A percentile compares a stretch with the other conserved stretches of the same genome.
Evolutionary conservation across 345 rosid genomes (phyloP).

Genomic region (Linum trigynum): DNA sequence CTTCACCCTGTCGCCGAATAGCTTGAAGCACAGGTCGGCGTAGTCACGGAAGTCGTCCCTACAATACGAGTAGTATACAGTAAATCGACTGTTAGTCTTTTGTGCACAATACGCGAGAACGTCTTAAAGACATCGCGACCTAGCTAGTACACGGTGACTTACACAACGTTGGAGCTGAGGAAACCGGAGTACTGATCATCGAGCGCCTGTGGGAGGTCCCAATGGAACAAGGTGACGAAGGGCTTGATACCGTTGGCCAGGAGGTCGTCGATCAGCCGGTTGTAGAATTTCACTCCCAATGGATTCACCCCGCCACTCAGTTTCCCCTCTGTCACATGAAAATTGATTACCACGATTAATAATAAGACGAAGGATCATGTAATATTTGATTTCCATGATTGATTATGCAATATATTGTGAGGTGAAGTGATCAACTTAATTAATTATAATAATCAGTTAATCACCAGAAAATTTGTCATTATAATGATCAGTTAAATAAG

Average conservation of each 20-base stretch:
- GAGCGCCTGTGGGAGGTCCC: constrained; percentile 43
- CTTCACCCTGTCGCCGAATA: constrained; percentile 30
- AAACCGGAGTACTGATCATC: constrained; percentile 56
- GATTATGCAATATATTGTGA: too few relatives aligned
- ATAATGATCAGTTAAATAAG: neutral
- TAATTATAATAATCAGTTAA: too few relatives aligned
- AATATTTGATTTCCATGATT: too few relatives aligned
- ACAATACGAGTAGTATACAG: neutral
- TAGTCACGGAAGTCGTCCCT: constrained; percentile 23
- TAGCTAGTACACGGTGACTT: constrained; percentile 8
- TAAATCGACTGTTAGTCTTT: too few relatives aligned
- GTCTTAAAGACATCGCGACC: too few relatives aligned
- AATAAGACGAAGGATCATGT: too few relatives aligned
- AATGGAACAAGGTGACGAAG: constrained; percentile 20
- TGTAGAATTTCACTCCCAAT: constrained; percentile 21
- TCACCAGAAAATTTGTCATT: too few relatives aligned
- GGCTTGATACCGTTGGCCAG: constrained; percentile 33
- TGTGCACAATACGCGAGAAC: too few relatives aligned
- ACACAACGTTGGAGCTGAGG: constrained; percentile 36
- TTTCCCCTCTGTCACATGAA: constrained; percentile 14
- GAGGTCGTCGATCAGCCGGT: constrained; percentile 23
- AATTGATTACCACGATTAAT: neutral
- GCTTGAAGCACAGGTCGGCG: constrained; percentile 26
- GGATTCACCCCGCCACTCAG: constrained; percentile 21
- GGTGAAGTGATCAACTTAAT: too few relatives aligned